Evolutionary conservation across 345 rosid species (phyloP).

Genomic region (Dimocarpus longan): DNA sequence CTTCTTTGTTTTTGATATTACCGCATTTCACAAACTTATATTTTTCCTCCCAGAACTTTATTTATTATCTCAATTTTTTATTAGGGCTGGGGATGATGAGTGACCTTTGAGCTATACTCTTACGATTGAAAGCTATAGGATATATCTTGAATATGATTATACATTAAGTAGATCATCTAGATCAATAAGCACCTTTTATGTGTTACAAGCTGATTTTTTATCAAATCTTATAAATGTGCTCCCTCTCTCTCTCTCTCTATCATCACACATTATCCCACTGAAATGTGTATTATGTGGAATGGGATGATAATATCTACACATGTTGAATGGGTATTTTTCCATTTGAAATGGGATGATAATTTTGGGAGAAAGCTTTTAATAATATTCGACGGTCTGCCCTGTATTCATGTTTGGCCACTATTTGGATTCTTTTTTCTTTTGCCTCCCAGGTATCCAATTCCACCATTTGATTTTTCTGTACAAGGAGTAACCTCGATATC

Average conservation of each 20-base stretch:
- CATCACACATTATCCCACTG: background rate
- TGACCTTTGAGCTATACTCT: background rate
- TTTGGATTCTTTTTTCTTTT: slow-evolving; percentile 1
- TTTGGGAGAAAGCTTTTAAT: background rate
- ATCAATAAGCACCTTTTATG: background rate
- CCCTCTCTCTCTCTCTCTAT: background rate
- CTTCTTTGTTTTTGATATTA: background rate
- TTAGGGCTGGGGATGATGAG: background rate
- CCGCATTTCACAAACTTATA: background rate
- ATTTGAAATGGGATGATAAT: background rate
- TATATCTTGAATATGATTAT: slow-evolving; percentile 3
- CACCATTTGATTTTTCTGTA: slow-evolving; percentile 86
- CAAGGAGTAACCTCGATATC: slow-evolving; percentile 91
- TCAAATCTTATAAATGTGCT: background rate
- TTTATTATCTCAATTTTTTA: background rate
- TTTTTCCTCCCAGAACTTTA: background rate
- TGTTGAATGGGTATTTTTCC: background rate
- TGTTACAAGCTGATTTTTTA: background rate
- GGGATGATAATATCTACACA: background rate
- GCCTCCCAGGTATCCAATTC: slow-evolving; percentile 68
- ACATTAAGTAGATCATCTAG: background rate
- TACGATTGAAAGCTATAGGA: background rate
- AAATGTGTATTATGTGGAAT: background rate
- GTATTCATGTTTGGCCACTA: background rate
- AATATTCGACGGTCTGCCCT: background rate